Evolutionary conservation across 2,329 filamentous ascomycete species (phyloP), one percentile per base, ranked within the genome.

Genomic region (Clonostachys solani): DNA sequence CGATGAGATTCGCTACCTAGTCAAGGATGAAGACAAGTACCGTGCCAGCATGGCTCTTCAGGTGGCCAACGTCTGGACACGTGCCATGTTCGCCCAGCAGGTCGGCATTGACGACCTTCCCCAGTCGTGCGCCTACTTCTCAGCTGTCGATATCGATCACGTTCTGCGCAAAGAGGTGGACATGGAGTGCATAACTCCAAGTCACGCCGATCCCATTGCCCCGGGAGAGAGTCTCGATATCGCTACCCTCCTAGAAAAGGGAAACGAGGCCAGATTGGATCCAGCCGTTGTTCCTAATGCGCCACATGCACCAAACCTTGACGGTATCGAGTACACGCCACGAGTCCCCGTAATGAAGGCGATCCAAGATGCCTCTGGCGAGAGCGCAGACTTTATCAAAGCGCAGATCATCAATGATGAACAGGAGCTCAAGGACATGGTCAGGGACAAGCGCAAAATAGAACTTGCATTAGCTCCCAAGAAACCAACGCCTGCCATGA

Each of bases 141-240:
- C 89, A 1, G 92, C 94, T 5, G 83, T 99, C 6, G 94, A 99
- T 60, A 89, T 99, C 54, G 94, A 99, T 60, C 85, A 90, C 57
- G 92, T 99, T 4, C 75, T 99, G n/a, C 82, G 94, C 45, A 99
- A 99, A 64, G 94, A 99, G 66, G 95, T 99, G 5, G 87, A 99
- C 64, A 95, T 99, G 89, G 88, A 96, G 60, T 99, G 94, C 63
- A 69, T 97, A 40, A 99, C 94, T 1, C 94, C 94, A 1, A 94
- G 87, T 40, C 88, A 99, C 64, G 78, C 80, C 0, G 76, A 78
- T 1, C 76, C 85, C 33, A 97, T 99, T 40, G 78, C 88, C 0
- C 86, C 84, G 2, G 94, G 95, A 35, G 92, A 97, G 67, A 91
- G 83, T 50, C 66, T 99, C 9, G 92, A 96, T 61, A 96, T 99